These are phyloP conservation scores for Solanum phureja DNA, from an alignment of 257 asterid genomes.

Conservation along the genomic window DNA sequence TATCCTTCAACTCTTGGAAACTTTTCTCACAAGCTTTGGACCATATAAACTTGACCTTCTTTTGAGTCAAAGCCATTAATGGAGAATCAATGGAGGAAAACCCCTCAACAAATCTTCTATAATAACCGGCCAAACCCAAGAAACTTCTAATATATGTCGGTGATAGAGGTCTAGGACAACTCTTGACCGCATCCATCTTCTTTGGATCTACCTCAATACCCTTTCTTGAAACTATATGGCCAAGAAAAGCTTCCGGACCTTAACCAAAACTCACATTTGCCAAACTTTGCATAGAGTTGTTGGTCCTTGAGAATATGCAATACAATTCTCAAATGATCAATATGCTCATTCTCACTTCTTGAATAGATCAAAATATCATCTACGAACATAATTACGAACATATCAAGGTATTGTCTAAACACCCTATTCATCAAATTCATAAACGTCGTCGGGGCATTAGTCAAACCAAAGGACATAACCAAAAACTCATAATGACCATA, in stretches of 20 bases:
- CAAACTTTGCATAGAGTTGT: neutral
- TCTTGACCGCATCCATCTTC: neutral
- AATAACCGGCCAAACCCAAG: neutral
- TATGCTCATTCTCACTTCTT: neutral
- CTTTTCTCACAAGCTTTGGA: neutral
- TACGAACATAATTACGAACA: neutral
- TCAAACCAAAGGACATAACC: neutral
- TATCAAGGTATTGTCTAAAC: neutral
- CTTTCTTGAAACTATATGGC: neutral
- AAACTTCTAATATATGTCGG: no score
- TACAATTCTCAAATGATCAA: neutral
- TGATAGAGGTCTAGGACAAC: neutral
- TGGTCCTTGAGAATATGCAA: neutral
- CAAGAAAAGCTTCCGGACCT: neutral
- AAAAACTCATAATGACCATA: neutral
- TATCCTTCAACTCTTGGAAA: neutral
- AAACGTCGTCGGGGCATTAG: neutral
- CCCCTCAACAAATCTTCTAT: neutral
- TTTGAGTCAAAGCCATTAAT: no score
- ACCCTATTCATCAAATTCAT: neutral
- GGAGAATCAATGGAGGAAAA: neutral
- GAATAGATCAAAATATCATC: no score
- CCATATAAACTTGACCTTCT: no score
- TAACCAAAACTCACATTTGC: no score
- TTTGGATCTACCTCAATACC: neutral